These are phyloP conservation scores for Avena insularis DNA, from an alignment of 176 grass and related monocot species.

Conservation along the genomic window DNA sequence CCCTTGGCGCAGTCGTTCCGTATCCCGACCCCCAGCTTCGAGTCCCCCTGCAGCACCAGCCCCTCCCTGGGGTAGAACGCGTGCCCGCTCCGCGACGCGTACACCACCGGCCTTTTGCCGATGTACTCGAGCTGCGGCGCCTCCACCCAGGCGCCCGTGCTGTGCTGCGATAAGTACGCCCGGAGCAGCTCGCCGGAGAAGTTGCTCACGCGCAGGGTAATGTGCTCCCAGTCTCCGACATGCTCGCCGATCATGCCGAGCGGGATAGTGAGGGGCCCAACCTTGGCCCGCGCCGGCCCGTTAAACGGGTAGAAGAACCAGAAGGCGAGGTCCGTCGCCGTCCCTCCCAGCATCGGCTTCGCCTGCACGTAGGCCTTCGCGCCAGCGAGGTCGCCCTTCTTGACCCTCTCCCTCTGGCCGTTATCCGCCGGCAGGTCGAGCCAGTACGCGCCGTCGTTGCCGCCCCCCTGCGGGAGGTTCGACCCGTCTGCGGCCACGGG, in stretches of 20 bases:
- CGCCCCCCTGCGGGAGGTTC: constrained; percentile 78
- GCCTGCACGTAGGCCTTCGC: constrained; percentile 71
- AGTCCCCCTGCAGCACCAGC: constrained; percentile 70
- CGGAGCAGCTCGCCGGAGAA: constrained; percentile 66
- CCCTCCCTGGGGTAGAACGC: constrained; percentile 67
- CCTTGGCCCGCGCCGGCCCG: constrained; percentile 73
- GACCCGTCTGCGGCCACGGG: constrained; percentile 65
- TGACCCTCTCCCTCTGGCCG: constrained; percentile 46
- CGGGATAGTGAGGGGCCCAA: constrained; percentile 47
- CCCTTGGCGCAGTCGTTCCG: constrained; percentile 81
- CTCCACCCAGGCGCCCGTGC: constrained; percentile 65
- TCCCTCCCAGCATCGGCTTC: constrained; percentile 87
- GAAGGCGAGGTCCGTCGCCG: constrained; percentile 69
- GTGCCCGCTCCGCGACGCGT: constrained; percentile 75
- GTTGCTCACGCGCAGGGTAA: constrained; percentile 88
- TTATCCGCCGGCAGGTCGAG: constrained; percentile 72
- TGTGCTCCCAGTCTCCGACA: constrained; percentile 95
- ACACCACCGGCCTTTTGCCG: constrained; percentile 55
- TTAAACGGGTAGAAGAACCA: constrained; percentile 96
- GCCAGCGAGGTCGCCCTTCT: constrained; percentile 67
- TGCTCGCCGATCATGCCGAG: constrained; percentile 84
- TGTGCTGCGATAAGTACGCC: constrained; percentile 78
- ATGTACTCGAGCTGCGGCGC: constrained; percentile 72
- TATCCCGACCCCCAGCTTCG: constrained; percentile 71
- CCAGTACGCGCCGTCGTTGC: constrained; percentile 79